Evolutionary conservation across 306 rosid genomes (phyloP).

Genomic region (Benincasa hispida): DNA sequence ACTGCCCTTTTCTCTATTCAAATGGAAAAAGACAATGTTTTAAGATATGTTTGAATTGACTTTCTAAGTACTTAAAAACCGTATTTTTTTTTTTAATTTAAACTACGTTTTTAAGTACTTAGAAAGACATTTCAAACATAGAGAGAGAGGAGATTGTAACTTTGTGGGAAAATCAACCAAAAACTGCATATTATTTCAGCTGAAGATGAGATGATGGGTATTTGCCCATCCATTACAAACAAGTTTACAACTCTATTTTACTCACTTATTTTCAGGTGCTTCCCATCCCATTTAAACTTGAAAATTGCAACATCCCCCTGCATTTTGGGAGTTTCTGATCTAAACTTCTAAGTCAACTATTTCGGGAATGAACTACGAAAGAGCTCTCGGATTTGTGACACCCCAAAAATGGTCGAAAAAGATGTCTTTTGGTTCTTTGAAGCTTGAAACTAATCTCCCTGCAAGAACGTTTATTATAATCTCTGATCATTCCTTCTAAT

Average conservation of each 20-base stretch:
- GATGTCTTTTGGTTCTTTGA: neutral
- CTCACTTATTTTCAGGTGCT: neutral
- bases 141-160: neutral
- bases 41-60: no score
- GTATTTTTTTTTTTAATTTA: no score
- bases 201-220: neutral
- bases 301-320: neutral
- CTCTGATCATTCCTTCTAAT: neutral
- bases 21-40: no score
- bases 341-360: neutral
- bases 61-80: no score
- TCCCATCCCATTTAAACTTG: neutral
- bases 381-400: neutral
- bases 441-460: neutral
- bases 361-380: neutral
- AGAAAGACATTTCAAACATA: neutral
- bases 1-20: no score
- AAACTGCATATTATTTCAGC: conserved; percentile 5
- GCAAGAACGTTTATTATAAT: neutral
- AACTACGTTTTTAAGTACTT: no score
- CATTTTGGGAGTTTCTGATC: neutral
- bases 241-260: neutral
- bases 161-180: neutral
- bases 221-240: neutral
- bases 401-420: neutral